Base-by-base conservation (phyloP, 768 basidiomycete genomes). In the Agaricus bisporus region DNA sequence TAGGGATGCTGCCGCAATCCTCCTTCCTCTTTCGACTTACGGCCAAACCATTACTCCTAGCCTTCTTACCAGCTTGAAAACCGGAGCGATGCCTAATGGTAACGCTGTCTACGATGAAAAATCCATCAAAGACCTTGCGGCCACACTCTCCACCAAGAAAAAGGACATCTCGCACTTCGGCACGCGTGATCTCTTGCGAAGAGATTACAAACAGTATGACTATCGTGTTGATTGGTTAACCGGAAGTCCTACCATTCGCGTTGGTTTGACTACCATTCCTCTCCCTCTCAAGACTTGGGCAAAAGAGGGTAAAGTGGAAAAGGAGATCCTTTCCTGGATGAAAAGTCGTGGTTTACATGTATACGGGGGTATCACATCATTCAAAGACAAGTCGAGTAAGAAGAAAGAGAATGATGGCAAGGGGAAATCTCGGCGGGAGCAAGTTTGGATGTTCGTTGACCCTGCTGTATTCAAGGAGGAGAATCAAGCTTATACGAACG, bases 141-240 rank as follows among this genome's bases (percentile, higher is more conserved):
- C 65, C 35, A 64, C 67, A 2, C 75, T 92, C 20, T 55, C 70
- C 47, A 59, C 61, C 2, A 81, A 80, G 69, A 99, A 98, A 65
- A 60, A 61, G 3, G 79, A 85, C 54, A 72, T 98, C 8, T 79
- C 80, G 1, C 77, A 82, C 57, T 75, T 98, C 15, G 72, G 70
- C 7, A 81, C 82, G 0, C 75, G 79, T 52, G 93, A 98, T 62
- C 80, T 98, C 17, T 77, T 99, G 4, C 77, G 92, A 11, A 74
- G 97, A n/a, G 97, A 99, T 69, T 99, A 94, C 75, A 98, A 99
- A 66, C 85, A 95, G 59, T 95, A 93, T 63, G 64, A 67, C 1
- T 67, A 81, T 54, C 67, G 71, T 0, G 76, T 84, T 2, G 63
- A 73, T 1, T 77, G 75, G 70, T 64, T 69, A 4, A 55, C 66